phyloP scores from a whole-genome alignment of 805 yeast species.

The Saccharomycopsis selenospora region DNA sequence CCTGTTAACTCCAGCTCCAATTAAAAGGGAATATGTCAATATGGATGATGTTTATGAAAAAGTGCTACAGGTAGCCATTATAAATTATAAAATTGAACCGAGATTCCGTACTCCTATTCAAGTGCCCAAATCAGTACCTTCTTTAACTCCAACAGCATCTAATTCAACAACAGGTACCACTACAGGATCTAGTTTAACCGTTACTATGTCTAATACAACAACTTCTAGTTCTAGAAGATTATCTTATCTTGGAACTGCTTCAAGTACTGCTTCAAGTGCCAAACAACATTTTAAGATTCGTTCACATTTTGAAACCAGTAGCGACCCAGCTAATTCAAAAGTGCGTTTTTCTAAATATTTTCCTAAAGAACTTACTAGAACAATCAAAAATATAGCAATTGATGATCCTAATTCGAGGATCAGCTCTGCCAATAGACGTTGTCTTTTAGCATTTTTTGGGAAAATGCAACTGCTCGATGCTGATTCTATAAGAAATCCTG shows the following conservation, averaged over 20 bases:
- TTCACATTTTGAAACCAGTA: not conserved
- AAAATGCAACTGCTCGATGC: not conserved
- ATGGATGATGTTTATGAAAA: slow-evolving; percentile 38
- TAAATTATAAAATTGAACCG: slow-evolving; percentile 60
- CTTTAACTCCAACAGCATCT: not conserved
- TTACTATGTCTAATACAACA: too few relatives aligned
- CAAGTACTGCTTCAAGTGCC: slow-evolving; percentile 15
- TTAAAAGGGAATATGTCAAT: not conserved
- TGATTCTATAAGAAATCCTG: slow-evolving; percentile 2
- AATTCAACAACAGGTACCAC: not conserved
- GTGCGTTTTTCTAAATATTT: not conserved
- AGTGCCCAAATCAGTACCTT: slow-evolving; percentile 9
- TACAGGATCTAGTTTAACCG: not conserved
- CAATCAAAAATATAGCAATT: not conserved
- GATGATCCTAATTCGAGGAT: not conserved
- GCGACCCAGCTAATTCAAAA: slow-evolving; percentile 29
- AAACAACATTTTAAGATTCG: slow-evolving; percentile 15
- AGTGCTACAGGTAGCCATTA: slow-evolving; percentile 45
- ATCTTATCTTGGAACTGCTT: slow-evolving; percentile 44
- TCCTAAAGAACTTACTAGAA: not conserved
- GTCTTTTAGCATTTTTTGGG: slow-evolving; percentile 10
- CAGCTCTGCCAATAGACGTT: slow-evolving; percentile 7
- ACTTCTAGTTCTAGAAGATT: slow-evolving; percentile 35
- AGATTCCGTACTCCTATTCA: slow-evolving; percentile 40
- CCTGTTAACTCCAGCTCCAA: not conserved